phyloP scores from a whole-genome alignment of 805 yeast species.

The Millerozyma acaciae region DNA sequence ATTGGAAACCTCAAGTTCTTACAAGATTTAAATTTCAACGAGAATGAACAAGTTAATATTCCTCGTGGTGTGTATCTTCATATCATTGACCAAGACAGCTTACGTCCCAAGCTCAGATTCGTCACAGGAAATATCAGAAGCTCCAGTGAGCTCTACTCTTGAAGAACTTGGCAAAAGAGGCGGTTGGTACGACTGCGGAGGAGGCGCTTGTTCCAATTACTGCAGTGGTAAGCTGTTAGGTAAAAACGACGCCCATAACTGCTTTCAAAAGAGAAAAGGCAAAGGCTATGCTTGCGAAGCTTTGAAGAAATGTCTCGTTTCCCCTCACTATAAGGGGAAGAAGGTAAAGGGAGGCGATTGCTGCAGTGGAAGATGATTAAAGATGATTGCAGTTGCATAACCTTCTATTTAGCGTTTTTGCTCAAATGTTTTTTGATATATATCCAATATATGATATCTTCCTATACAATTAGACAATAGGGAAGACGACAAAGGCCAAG shows the following conservation, averaged over 20 bases:
- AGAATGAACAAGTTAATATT: neutral
- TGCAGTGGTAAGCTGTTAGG: slow-evolving; percentile 1
- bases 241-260: slow-evolving; percentile 1
- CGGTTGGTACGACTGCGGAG: slow-evolving; percentile 1
- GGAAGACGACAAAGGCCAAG: slow-evolving; percentile 1
- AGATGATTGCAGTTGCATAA: neutral
- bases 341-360: slow-evolving; percentile 1
- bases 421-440: neutral
- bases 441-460: neutral
- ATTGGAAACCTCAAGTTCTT: slow-evolving; percentile 1
- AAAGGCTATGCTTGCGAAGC: slow-evolving; percentile 1
- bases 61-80: slow-evolving; percentile 1
- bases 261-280: slow-evolving; percentile 1
- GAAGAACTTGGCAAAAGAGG: slow-evolving; percentile 1
- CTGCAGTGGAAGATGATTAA: neutral
- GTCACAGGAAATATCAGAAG: neutral
- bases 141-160: slow-evolving; percentile 1
- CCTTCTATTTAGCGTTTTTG: neutral
- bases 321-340: slow-evolving; percentile 1
- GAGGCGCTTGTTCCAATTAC: neutral
- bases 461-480: neutral
- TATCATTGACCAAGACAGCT: slow-evolving; percentile 1
- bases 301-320: neutral
- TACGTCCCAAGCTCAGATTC: slow-evolving; percentile 1
- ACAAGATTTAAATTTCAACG: neutral